phyloP scores from a whole-genome alignment of 352 stramenopile species.

The Globisporangium paddicum region DNA sequence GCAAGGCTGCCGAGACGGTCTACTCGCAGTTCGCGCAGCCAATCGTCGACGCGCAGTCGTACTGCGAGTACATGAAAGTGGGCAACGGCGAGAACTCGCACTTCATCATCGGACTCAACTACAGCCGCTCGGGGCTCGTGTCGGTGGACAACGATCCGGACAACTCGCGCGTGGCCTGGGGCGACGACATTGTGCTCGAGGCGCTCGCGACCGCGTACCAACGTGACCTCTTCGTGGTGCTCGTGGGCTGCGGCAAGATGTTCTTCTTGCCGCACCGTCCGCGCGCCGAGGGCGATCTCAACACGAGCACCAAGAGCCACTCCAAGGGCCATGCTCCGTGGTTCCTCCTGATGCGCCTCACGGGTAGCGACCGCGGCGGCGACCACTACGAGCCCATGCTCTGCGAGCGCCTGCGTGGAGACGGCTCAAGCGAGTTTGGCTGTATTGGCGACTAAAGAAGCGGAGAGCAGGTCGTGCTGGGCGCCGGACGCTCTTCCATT shows the following conservation, averaged over 20 bases:
- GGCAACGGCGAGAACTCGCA: slow-evolving; percentile 69
- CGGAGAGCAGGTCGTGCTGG: neutral
- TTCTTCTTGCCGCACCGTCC: slow-evolving; percentile 85
- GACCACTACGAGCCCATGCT: slow-evolving; percentile 89
- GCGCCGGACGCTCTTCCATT: slow-evolving; percentile 1
- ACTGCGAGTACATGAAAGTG: slow-evolving; percentile 86
- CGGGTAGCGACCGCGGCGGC: slow-evolving; percentile 73
- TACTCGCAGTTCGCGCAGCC: slow-evolving; percentile 72
- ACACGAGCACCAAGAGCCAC: slow-evolving; percentile 42
- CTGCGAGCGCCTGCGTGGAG: slow-evolving; percentile 72
- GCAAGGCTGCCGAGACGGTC: slow-evolving; percentile 68
- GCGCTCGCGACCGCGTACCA: slow-evolving; percentile 83
- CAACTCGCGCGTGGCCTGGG: slow-evolving; percentile 78
- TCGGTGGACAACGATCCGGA: slow-evolving; percentile 80
- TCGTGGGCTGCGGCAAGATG: slow-evolving; percentile 86
- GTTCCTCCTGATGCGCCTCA: slow-evolving; percentile 87
- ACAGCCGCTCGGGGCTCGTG: slow-evolving; percentile 69
- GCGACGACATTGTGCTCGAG: slow-evolving; percentile 83
- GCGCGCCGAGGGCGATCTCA: slow-evolving; percentile 30
- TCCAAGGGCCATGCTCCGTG: slow-evolving; percentile 80
- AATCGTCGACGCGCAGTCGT: slow-evolving; percentile 67
- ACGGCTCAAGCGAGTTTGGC: slow-evolving; percentile 81
- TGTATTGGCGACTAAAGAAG: slow-evolving; percentile 65
- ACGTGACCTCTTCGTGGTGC: slow-evolving; percentile 84
- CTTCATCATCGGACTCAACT: slow-evolving; percentile 79